Evolutionary conservation across 768 basidiomycete species (phyloP).

Genomic region (Phylloporus rhodoxanthus): DNA sequence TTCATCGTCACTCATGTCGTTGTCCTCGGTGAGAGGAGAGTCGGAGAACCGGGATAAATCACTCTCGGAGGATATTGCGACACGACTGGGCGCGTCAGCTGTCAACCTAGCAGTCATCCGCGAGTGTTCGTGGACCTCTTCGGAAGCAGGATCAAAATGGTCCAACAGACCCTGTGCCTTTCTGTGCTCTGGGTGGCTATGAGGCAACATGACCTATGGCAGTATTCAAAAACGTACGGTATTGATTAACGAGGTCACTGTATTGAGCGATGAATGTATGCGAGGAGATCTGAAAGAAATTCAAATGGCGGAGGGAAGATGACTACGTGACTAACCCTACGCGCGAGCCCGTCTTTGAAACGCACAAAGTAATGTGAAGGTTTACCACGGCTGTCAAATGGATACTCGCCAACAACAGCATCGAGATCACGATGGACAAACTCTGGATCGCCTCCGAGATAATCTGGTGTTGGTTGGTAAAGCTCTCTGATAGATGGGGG

Average conservation of each 20-base stretch:
- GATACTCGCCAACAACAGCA: constrained; percentile 57
- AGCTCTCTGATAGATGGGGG: constrained; percentile 33
- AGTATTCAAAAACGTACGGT: constrained; percentile 39
- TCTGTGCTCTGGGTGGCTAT: constrained; percentile 36
- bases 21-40: constrained; percentile 27
- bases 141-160: constrained; percentile 56
- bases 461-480: constrained; percentile 36
- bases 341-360: constrained; percentile 49
- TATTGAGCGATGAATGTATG: constrained; percentile 34
- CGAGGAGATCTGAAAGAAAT: constrained; percentile 38
- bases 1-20: constrained; percentile 13
- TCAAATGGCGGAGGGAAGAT: neutral
- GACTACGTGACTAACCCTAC: constrained; percentile 42
- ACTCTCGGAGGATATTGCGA: constrained; percentile 8
- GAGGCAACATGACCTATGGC: constrained; percentile 3
- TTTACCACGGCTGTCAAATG: constrained; percentile 21
- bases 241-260: constrained; percentile 46
- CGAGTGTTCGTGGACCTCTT: constrained; percentile 50
- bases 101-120: constrained; percentile 40
- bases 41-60: constrained; percentile 9
- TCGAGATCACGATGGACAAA: constrained; percentile 30
- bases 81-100: constrained; percentile 20
- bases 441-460: constrained; percentile 32
- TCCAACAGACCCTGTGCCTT: constrained; percentile 39
- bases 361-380: constrained; percentile 58